Base-by-base conservation (phyloP, 768 basidiomycete species). In the Rhizopogon vulgaris region DNA sequence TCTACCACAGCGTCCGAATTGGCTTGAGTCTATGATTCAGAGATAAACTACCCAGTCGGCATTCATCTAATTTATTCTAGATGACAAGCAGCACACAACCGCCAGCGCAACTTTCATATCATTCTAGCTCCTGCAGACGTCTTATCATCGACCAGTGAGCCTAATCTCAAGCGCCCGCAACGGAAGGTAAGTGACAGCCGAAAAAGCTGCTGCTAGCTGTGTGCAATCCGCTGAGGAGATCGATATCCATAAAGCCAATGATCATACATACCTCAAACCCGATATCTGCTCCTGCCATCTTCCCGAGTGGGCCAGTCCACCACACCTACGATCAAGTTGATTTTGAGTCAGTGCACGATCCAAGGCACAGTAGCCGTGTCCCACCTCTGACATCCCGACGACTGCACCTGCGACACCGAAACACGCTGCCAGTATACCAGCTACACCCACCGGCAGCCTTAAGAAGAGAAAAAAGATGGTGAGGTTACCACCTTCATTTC, bases 281-380 rank as follows among this genome's bases (percentile, higher is more conserved):
- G 27, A 81, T 67, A 57, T 81, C 79, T 1, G 76, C 78, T 11
- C 77, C 77, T 4, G 77, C 73, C 41, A 70, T 52, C 42, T 58
- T 60, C 3, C 70, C 80, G 3, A 80, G 58, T 0, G 78, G 79
- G 1, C 80, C 80, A 1, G 71, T 75, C 51, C 78, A 80, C 77
- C 78, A 78, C 6, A 64, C 61, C 62, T 68, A 49, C 14, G 9
- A 32, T 30, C 17, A 12, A 27, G 14, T 24, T 27, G n/a, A n/a
- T 14, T 43, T 37, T 28, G 5, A 22, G 12, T 34, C 32, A 34
- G 17, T 46, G 27, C 46, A 28, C 18, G 49, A 34, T 48, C 18
- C 12, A 11, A 11, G 22, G 18, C 22, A 22, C 10, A 17, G 5
- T 6, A 3, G 15, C 41, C 11, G 30, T n/a, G 9, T 30, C 64